phyloP scores from a whole-genome alignment of 345 rosid species.

The Gynandropsis gynandra region DNA sequence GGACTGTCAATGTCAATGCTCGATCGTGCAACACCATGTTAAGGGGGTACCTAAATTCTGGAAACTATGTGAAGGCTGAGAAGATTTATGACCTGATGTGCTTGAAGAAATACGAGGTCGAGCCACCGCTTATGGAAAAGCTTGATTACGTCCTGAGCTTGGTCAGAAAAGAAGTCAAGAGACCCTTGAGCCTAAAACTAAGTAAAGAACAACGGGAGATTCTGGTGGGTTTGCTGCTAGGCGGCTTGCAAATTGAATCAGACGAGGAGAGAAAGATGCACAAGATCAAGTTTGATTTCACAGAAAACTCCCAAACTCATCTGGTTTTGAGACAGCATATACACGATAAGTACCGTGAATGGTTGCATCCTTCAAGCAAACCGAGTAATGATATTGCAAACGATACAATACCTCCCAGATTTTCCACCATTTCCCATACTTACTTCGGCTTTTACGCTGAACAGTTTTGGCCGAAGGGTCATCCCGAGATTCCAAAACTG shows the following conservation, averaged over 20 bases:
- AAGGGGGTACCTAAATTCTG: conserved; percentile 49
- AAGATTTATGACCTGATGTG: conserved; percentile 63
- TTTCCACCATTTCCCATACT: conserved; percentile 49
- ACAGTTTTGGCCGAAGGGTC: conserved; percentile 62
- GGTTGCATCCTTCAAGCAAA: conserved; percentile 70
- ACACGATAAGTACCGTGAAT: conserved; percentile 55
- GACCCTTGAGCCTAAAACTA: conserved; percentile 50
- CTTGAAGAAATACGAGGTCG: conserved; percentile 55
- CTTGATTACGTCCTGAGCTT: conserved; percentile 51
- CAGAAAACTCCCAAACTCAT: conserved; percentile 43
- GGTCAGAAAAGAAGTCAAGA: conserved; percentile 48
- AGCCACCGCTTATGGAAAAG: conserved; percentile 48
- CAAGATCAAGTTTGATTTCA: conserved; percentile 53
- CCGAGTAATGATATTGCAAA: conserved; percentile 11
- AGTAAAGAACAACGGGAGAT: conserved; percentile 78
- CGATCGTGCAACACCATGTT: conserved; percentile 60
- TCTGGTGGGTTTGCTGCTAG: conserved; percentile 75
- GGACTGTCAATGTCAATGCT: conserved; percentile 44
- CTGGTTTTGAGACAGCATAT: conserved; percentile 49
- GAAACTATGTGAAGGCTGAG: conserved; percentile 48
- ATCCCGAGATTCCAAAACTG: conserved; percentile 61
- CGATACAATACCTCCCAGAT: conserved; percentile 36
- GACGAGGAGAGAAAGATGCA: conserved; percentile 52
- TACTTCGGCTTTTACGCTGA: conserved; percentile 66
- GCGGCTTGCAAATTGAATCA: conserved; percentile 61